Conservation (phyloP, 2,329 filamentous ascomycete species). For the Aspergillus brasiliensis region DNA sequence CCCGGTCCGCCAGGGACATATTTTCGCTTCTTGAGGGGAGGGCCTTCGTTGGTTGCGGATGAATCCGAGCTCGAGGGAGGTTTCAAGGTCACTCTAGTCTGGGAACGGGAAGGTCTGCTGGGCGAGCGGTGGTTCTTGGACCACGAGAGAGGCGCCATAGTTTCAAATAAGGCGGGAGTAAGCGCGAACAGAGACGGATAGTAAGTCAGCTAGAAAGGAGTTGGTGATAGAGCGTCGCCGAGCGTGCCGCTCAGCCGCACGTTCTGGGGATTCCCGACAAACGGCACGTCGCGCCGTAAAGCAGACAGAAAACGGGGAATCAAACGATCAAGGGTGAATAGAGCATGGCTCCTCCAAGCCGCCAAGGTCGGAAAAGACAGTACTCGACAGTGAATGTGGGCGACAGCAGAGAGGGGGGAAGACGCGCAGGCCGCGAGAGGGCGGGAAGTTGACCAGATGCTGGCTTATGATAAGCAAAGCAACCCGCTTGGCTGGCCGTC, state of each 20-base stretch:
- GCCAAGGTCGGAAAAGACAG: not conserved
- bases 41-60: slow-evolving; percentile 50
- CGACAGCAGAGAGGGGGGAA: slow-evolving; percentile 6
- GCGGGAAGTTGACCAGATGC: not conserved
- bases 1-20: slow-evolving; percentile 87
- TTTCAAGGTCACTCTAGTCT: slow-evolving; percentile 36
- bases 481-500: not conserved
- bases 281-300: slow-evolving; percentile 10
- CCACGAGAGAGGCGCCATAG: slow-evolving; percentile 38
- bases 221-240: slow-evolving; percentile 6
- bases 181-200: not conserved
- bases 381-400: not conserved
- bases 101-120: slow-evolving; percentile 31
- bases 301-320: slow-evolving; percentile 4
- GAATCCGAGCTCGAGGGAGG: slow-evolving; percentile 29
- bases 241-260: slow-evolving; percentile 19
- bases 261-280: slow-evolving; percentile 9
- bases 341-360: slow-evolving; percentile 18
- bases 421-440: slow-evolving; percentile 17
- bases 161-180: not conserved
- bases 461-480: slow-evolving; percentile 3
- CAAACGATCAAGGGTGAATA: slow-evolving; percentile 1
- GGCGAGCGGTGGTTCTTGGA: slow-evolving; percentile 28
- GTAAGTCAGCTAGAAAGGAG: slow-evolving; percentile 1
- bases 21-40: slow-evolving; percentile 69